Percentiles rank a stretch among this genome's conserved stretches.
Conservation (phyloP, 139 green algal genomes). For the Bryopsis sp. region DNA sequence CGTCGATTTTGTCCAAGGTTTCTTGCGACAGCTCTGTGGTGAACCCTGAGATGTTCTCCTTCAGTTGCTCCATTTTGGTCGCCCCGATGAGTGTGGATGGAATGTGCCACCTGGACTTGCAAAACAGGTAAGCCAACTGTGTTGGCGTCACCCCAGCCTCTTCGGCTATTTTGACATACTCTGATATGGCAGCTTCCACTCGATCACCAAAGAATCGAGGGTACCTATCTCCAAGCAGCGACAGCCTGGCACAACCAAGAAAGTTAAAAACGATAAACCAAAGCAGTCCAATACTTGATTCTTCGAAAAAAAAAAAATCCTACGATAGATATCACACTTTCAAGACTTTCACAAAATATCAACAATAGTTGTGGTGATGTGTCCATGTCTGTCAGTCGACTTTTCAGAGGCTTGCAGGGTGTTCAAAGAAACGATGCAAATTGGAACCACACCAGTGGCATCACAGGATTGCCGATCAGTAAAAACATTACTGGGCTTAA, state of each 20-base stretch:
- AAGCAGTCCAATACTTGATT: too few relatives aligned
- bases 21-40: constrained; percentile 36
- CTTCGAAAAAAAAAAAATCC: too few relatives aligned
- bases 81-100: constrained; percentile 38
- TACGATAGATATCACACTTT: too few relatives aligned
- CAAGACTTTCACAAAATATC: too few relatives aligned
- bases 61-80: constrained; percentile 38
- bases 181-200: constrained; percentile 27
- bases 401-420: too few relatives aligned
- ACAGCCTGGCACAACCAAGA: constrained; percentile 17
- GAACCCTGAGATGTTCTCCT: constrained; percentile 45
- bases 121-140: constrained; percentile 47
- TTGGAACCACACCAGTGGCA: too few relatives aligned
- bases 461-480: too few relatives aligned
- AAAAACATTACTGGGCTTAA: too few relatives aligned
- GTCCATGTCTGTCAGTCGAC: too few relatives aligned
- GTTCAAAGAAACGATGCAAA: too few relatives aligned
- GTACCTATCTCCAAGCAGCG: constrained; percentile 32
- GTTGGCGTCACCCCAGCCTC: constrained; percentile 37
- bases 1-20: constrained; percentile 38
- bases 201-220: constrained; percentile 34
- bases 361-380: too few relatives aligned
- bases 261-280: too few relatives aligned
- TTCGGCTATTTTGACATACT: constrained; percentile 59
- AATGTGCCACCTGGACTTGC: constrained; percentile 33